These are phyloP conservation scores for Botryotinia globosa DNA, from an alignment of 2,329 filamentous ascomycete genomes.

Conservation along the genomic window DNA sequence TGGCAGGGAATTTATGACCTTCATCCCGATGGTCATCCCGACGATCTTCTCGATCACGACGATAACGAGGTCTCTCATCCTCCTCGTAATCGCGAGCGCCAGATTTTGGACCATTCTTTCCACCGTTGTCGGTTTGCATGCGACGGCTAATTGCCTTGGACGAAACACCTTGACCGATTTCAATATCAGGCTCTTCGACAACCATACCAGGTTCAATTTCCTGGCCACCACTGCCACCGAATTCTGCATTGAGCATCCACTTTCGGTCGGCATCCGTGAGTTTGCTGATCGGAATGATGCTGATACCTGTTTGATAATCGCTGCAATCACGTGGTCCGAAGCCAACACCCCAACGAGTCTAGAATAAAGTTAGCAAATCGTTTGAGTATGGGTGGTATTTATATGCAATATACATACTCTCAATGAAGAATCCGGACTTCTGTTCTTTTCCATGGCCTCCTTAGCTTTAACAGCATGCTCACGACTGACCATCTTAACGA, in stretches of 20 bases:
- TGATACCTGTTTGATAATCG: conserved; percentile 89
- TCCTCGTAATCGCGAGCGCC: conserved; percentile 37
- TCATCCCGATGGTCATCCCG: conserved; percentile 24
- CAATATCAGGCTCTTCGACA: conserved; percentile 96
- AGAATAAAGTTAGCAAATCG: conserved; percentile 24
- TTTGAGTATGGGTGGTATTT: background rate
- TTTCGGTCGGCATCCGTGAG: conserved; percentile 95
- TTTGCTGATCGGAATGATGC: conserved; percentile 86
- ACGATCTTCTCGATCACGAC: conserved; percentile 25
- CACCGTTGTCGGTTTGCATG: conserved; percentile 67
- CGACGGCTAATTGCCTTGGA: conserved; percentile 78
- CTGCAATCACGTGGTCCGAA: conserved; percentile 97
- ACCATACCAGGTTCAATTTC: conserved; percentile 79
- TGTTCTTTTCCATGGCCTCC: conserved; percentile 78
- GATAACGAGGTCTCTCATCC: conserved; percentile 32
- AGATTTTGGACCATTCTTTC: conserved; percentile 62
- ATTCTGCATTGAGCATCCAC: conserved; percentile 94
- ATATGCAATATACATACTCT: conserved; percentile 30
- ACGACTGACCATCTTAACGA: conserved; percentile 96
- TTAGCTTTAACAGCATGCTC: conserved; percentile 81
- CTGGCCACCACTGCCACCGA: conserved; percentile 83
- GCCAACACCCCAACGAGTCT: conserved; percentile 96
- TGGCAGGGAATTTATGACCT: conserved; percentile 24
- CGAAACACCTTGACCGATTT: conserved; percentile 95
- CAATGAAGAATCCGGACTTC: conserved; percentile 59